Evolutionary conservation across 306 rosid genomes (phyloP).

Genomic region (Vicia villosa): DNA sequence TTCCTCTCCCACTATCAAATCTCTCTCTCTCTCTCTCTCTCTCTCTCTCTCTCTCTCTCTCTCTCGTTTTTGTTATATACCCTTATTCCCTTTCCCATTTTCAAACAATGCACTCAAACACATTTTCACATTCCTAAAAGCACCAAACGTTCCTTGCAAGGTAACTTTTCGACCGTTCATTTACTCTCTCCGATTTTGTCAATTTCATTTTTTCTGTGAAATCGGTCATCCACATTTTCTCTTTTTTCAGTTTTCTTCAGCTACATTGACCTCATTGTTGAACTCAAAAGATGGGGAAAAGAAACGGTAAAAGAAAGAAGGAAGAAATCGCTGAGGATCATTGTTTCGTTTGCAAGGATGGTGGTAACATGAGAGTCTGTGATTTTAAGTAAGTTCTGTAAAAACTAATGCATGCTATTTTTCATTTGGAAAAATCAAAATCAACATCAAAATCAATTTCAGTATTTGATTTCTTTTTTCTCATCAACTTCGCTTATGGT

Average conservation of each 20-base stretch:
- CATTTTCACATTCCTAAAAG: too few relatives aligned
- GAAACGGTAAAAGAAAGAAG: neutral
- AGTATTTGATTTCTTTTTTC: neutral
- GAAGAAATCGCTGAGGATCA: slow-evolving; percentile 1
- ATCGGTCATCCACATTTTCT: neutral
- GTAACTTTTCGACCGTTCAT: too few relatives aligned
- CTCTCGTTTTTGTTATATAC: too few relatives aligned
- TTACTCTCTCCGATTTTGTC: too few relatives aligned
- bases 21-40: too few relatives aligned
- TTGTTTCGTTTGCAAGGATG: slow-evolving; percentile 8
- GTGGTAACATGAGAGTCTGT: neutral
- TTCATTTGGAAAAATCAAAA: neutral
- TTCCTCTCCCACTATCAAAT: neutral
- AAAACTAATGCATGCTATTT: neutral
- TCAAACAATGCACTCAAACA: too few relatives aligned
- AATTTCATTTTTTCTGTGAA: neutral
- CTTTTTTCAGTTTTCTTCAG: neutral
- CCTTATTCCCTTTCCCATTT: too few relatives aligned
- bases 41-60: too few relatives aligned
- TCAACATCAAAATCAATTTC: neutral
- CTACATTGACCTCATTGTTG: neutral
- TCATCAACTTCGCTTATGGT: neutral
- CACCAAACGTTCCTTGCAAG: too few relatives aligned
- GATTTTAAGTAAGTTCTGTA: neutral
- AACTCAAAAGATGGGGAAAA: neutral